Evolutionary conservation across 2,329 filamentous ascomycete species (phyloP), one percentile per base, ranked within the genome.

Genomic region (Emericellopsis cladophorae): DNA sequence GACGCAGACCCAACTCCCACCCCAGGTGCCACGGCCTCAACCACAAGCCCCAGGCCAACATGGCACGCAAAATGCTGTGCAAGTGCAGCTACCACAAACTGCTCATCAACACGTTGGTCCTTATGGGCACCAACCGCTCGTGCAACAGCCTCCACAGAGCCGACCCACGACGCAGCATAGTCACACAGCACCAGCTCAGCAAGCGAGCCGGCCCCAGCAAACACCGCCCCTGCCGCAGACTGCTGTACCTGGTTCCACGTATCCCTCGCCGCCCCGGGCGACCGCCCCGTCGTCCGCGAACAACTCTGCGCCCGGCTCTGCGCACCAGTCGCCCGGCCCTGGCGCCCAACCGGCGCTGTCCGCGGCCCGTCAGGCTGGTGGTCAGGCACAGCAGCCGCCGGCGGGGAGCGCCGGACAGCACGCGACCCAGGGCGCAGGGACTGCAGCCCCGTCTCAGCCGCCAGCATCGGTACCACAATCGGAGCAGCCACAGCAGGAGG

Each of bases 1-100:
- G 38, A 47, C 53, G 38, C 48, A 53, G 36, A 45, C 53, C 36
- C 54, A 60, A 39, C 42, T 55, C 39, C 49, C 55, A 37, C 54
- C 52, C 21, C 53, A 60, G 42, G 48, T 46, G 29, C 49, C 50
- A 26, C 46, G 49, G 31, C 38, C 41, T 9, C 45, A 46, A 32
- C 35, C 43, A 16, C 49, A 50, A 29, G 26, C 26, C 26, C 26
- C 26, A 12, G 26, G 26, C 26, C 26, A 29, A 29, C 26, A 29
- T 12, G 7, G 9, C 6, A 29, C 3, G 4, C 26, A 29, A 7
- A 12, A 2, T 12, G 26, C 26, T 7, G 9, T 29, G 3, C 26
- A 29, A 9, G 26, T 29, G 16, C 42, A 45, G 21, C 40, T 44
- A 15, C 45, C 39, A 24, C 40, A 45, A 9, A 49, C 47, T 31